Percentiles rank a stretch among this genome's conserved stretches.
phyloP scores from a whole-genome alignment of 2,329 filamentous ascomycete species.

The Xylariaceae sp. region DNA sequence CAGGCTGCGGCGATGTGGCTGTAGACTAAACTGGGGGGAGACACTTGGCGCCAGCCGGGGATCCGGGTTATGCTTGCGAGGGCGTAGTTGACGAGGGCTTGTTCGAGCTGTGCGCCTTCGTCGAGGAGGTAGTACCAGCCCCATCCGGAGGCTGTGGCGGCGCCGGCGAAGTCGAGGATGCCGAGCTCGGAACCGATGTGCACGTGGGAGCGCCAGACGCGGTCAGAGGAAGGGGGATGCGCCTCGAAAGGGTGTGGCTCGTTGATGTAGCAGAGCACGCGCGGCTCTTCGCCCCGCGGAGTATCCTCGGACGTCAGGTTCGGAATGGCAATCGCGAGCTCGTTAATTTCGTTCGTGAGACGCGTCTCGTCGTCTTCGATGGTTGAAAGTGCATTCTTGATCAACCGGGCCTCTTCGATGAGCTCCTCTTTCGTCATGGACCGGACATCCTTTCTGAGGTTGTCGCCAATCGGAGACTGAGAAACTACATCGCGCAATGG shows the following conservation, averaged over 20 bases:
- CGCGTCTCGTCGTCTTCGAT: constrained; percentile 59
- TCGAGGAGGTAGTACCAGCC: constrained; percentile 97
- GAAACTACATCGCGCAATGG: constrained; percentile 15
- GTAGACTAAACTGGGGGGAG: constrained; percentile 87
- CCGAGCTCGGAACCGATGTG: constrained; percentile 81
- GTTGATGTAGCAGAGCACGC: constrained; percentile 74
- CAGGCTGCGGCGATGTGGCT: constrained; percentile 84
- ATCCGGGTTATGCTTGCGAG: constrained; percentile 59
- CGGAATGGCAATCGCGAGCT: constrained; percentile 71
- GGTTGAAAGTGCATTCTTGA: constrained; percentile 58
- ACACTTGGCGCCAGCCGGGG: constrained; percentile 69
- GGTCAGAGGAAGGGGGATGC: constrained; percentile 33
- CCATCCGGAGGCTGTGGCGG: constrained; percentile 82
- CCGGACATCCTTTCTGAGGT: constrained; percentile 30
- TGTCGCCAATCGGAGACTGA: constrained; percentile 13
- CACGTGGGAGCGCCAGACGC: constrained; percentile 68
- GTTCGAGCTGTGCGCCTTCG: constrained; percentile 88
- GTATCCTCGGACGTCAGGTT: constrained; percentile 78
- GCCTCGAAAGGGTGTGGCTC: constrained; percentile 47
- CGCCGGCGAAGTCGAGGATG: constrained; percentile 82
- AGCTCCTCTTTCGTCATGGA: constrained; percentile 45
- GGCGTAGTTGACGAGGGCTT: constrained; percentile 84
- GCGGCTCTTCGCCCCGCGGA: constrained; percentile 62
- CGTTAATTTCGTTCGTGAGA: constrained; percentile 61
- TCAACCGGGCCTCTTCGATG: constrained; percentile 55